phyloP scores from a whole-genome alignment of 768 basidiomycete genomes.

The Pleurotus djamor region DNA sequence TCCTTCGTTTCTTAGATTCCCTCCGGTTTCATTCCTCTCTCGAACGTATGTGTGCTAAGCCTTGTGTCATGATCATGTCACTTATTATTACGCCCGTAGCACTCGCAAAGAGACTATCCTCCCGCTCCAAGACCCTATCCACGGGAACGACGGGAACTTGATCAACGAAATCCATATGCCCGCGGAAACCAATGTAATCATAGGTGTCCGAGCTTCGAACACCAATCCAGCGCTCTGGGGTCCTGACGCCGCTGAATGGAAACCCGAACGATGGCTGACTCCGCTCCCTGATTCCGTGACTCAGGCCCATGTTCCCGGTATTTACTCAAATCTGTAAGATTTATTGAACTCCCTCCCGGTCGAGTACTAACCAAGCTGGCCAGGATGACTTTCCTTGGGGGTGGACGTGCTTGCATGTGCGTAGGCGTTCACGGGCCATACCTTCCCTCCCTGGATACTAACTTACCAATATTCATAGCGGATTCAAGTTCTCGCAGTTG shows the following conservation, averaged over 20 bases:
- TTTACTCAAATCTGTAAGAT: constrained; percentile 21
- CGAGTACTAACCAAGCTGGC: neutral
- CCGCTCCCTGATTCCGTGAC: constrained; percentile 22
- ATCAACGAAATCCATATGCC: constrained; percentile 26
- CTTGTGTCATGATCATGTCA: neutral
- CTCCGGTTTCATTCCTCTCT: constrained; percentile 14
- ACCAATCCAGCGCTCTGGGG: constrained; percentile 37
- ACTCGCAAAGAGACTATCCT: constrained; percentile 25
- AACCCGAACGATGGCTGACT: constrained; percentile 37
- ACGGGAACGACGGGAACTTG: constrained; percentile 17
- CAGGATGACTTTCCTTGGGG: constrained; percentile 42
- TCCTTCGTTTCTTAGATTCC: constrained; percentile 12
- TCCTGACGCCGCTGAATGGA: constrained; percentile 34
- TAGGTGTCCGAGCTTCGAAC: constrained; percentile 33
- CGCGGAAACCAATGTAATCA: constrained; percentile 24
- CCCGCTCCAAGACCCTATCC: constrained; percentile 26
- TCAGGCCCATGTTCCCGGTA: constrained; percentile 18
- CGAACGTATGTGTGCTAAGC: constrained; percentile 18
- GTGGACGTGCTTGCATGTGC: constrained; percentile 43
- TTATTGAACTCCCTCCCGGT: neutral
- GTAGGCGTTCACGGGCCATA: constrained; percentile 11
- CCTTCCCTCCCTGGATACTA: no score
- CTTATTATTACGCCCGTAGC: constrained; percentile 5
- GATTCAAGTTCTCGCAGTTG: constrained; percentile 53
- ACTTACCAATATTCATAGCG: constrained; percentile 20